These are phyloP conservation scores for Metschnikowia noctiluminum DNA, from an alignment of 805 yeast species.

Conservation along the genomic window DNA sequence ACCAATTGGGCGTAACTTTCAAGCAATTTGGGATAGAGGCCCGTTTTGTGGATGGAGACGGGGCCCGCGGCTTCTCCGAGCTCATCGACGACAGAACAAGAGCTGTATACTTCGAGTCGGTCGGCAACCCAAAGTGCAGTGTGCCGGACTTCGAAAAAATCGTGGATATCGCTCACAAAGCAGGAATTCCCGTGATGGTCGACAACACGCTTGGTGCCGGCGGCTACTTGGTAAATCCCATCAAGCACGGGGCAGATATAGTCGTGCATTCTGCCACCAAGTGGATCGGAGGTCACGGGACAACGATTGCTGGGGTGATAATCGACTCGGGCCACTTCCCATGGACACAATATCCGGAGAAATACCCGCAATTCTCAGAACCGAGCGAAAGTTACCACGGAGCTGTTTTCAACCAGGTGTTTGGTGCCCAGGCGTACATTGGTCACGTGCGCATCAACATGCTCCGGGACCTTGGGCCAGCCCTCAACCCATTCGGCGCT, in stretches of 20 bases:
- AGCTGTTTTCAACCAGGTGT: constrained; percentile 70
- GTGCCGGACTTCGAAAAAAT: constrained; percentile 86
- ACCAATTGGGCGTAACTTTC: constrained; percentile 90
- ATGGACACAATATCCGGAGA: constrained; percentile 80
- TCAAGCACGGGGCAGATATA: constrained; percentile 88
- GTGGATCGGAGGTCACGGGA: constrained; percentile 98
- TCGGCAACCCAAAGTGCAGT: constrained; percentile 90
- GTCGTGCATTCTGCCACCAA: constrained; percentile 94
- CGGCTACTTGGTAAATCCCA: constrained; percentile 80
- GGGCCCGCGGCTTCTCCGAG: constrained; percentile 66
- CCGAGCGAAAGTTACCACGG: constrained; percentile 97
- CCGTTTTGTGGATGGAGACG: constrained; percentile 81
- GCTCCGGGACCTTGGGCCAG: constrained; percentile 89
- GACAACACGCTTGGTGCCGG: constrained; percentile 98
- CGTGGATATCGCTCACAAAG: constrained; percentile 71
- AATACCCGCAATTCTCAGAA: constrained; percentile 85
- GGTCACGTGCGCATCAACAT: constrained; percentile 79
- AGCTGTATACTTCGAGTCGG: constrained; percentile 84
- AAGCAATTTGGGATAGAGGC: constrained; percentile 84
- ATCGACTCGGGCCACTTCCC: constrained; percentile 92
- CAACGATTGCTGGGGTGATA: constrained; percentile 87
- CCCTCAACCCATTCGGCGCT: constrained; percentile 82
- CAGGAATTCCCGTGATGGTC: constrained; percentile 86
- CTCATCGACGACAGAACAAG: constrained; percentile 81
- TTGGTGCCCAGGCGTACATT: constrained; percentile 77